Evolutionary conservation across 1,284 basidiomycete genomes (phyloP).

Genomic region (Grifola frondosa): DNA sequence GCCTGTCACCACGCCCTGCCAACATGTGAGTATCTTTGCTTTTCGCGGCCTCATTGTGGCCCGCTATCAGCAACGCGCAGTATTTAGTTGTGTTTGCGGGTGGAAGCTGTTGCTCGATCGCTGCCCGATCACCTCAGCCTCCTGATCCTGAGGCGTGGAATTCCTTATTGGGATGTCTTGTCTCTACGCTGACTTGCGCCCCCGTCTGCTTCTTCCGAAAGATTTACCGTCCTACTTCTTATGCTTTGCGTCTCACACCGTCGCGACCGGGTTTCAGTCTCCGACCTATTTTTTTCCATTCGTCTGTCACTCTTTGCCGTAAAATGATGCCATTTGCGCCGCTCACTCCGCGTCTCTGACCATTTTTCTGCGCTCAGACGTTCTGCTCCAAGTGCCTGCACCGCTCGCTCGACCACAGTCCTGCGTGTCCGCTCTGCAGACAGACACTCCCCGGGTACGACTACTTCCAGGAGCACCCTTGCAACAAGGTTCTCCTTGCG

Average conservation of each 20-base stretch:
- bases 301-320: no score
- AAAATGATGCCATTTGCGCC: not conserved
- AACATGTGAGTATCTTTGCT: conserved; percentile 65
- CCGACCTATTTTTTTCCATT: conserved; percentile 1
- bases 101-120: no score
- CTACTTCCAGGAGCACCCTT: conserved; percentile 80
- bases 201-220: no score
- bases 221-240: no score
- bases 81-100: no score
- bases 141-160: no score
- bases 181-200: no score
- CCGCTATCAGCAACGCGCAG: no score
- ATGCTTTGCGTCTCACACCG: not conserved
- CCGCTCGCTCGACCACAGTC: conserved; percentile 84
- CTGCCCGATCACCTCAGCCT: no score
- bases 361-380: conserved; percentile 50
- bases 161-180: no score
- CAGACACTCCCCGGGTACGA: conserved; percentile 71
- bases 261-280: conserved; percentile 2
- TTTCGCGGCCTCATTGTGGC: no score
- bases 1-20: conserved; percentile 91
- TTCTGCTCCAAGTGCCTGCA: conserved; percentile 90
- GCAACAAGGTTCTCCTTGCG: conserved; percentile 67
- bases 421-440: conserved; percentile 84
- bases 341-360: conserved; percentile 3